Base-by-base conservation (phyloP, 1,139 yeast genomes). In the Yarrowia galli region DNA sequence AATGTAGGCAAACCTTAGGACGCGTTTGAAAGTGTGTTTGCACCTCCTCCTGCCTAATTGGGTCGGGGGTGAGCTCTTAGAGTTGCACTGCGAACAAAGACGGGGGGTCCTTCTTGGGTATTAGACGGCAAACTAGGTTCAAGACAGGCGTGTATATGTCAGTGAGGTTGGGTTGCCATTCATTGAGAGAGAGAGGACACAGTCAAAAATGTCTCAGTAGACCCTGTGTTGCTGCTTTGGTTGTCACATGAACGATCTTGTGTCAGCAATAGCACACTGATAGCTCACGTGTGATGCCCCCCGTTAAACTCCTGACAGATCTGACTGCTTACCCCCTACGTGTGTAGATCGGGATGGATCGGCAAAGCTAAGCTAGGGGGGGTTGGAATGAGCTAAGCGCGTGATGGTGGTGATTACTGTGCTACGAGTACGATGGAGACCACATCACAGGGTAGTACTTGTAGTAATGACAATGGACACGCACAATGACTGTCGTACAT, bases 341-440 rank as follows among this genome's bases (percentile, higher is more conserved):
- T 28, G 25, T 54, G 61, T 25, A 54, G 46, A 54, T 54, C 61
- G 61, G 60, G 61, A 54, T 54, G 61, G 61, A 54, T 54, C 61
- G 61, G 61, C 61, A 54, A 54, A 40, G 23, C 36, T 54, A 54
- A 40, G 36, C 61, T 40, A 46, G 35, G 35, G 46, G 58, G 58
- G 46, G 36, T 25, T 54, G 61, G 61, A 54, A 54, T 54, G 61
- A 54, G 48, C 60, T 22, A 53, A 38, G 54, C 60, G 60, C 45
- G 60, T 53, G 42, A n/a, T n/a, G n/a, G n/a, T n/a, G n/a, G n/a
- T n/a, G n/a, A n/a, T n/a, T n/a, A n/a, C n/a, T n/a, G n/a, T n/a
- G n/a, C n/a, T 32, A 32, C 36, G 36, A 13, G 36, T 35, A 10
- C 32, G n/a, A 12, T 36, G 40, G 40, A 36, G 40, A 10, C 28